Evolutionary conservation across 768 basidiomycete genomes (phyloP).

Genomic region (Rhodotorula diobovata): DNA sequence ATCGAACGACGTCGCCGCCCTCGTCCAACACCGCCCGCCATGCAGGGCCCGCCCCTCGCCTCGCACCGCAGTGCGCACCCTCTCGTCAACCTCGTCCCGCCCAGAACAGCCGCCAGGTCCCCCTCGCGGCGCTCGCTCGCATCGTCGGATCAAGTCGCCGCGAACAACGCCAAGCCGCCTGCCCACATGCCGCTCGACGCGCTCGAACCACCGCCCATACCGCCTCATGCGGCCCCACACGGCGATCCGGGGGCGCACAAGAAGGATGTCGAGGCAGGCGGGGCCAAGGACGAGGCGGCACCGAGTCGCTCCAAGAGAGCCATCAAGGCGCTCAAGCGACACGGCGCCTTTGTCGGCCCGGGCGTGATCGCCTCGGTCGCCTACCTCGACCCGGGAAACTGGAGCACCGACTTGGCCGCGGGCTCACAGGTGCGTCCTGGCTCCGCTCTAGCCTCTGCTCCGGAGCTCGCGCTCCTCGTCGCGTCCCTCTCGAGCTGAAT

Average conservation of each 20-base stretch:
- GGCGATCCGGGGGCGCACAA: background rate
- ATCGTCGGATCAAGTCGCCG: no score
- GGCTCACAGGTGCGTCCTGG: conserved; percentile 16
- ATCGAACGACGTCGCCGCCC: no score
- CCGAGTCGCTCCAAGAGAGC: background rate
- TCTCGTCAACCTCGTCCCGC: background rate
- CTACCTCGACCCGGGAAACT: conserved; percentile 34
- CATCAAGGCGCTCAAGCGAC: conserved; percentile 19
- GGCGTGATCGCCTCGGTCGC: conserved; percentile 32
- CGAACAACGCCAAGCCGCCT: background rate
- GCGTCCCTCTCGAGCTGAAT: background rate
- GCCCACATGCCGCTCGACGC: background rate
- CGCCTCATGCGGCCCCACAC: background rate
- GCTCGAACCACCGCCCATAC: background rate
- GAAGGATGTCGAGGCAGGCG: background rate
- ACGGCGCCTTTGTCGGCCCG: conserved; percentile 28
- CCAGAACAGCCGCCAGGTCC: background rate
- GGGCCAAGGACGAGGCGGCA: background rate
- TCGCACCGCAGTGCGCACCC: conserved; percentile 10
- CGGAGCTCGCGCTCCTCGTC: background rate
- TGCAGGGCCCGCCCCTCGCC: conserved; percentile 19
- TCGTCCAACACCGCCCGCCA: background rate
- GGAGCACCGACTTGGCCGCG: conserved; percentile 35
- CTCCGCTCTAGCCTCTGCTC: conserved; percentile 40
- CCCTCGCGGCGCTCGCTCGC: background rate